These are phyloP conservation scores for Syzygium syzygioides DNA, from an alignment of 441 rosid genomes.

Conservation along the genomic window DNA sequence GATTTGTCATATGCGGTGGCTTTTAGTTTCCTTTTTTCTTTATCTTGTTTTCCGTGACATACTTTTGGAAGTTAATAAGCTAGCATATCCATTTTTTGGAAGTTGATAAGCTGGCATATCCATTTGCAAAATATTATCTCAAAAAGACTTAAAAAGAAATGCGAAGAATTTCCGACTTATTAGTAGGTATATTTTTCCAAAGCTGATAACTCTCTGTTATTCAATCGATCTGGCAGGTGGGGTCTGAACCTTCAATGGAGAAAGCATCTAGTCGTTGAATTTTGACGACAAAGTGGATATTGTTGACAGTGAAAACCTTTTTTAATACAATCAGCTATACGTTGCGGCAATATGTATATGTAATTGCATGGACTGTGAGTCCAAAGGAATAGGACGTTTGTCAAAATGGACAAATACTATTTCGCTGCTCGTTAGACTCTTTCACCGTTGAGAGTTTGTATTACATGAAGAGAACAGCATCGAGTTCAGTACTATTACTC, in stretches of 20 bases:
- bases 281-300: background rate
- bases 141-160: background rate
- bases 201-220: background rate
- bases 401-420: background rate
- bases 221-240: background rate
- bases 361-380: background rate
- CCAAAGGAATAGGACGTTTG: background rate
- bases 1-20: background rate
- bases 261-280: background rate
- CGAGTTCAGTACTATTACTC: background rate
- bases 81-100: background rate
- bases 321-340: background rate
- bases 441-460: background rate
- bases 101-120: background rate
- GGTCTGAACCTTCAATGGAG: background rate
- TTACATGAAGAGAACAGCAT: background rate
- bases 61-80: background rate
- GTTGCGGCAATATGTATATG: background rate
- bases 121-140: background rate
- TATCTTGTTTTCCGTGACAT: background rate
- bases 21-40: background rate
- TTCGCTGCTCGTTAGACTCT: background rate
- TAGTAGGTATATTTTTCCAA: background rate
- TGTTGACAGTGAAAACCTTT: background rate
- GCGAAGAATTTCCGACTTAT: background rate